Percentiles rank a stretch among this genome's conserved stretches.
Evolutionary conservation across 208 protist species (phyloP).

Genomic region (Leishmania major): DNA sequence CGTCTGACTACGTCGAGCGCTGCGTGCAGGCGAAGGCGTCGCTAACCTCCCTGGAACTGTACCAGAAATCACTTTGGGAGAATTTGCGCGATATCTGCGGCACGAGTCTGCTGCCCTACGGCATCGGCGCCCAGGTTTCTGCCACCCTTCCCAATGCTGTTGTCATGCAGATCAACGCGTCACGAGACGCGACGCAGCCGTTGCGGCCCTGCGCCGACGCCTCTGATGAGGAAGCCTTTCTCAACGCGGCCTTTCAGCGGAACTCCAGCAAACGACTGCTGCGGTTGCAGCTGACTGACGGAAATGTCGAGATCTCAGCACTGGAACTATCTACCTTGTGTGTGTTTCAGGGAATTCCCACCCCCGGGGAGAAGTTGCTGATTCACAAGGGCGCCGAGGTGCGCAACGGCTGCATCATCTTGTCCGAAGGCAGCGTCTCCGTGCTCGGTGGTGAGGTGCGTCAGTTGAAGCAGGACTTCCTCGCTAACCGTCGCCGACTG

Average conservation of each 20-base stretch:
- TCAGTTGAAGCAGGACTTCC: slow-evolving; percentile 75
- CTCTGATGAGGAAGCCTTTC: slow-evolving; percentile 52
- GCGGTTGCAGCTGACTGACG: slow-evolving; percentile 74
- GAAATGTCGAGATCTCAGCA: slow-evolving; percentile 65
- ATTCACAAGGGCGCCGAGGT: slow-evolving; percentile 67
- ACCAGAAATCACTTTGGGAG: slow-evolving; percentile 53
- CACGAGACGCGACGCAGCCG: slow-evolving; percentile 82
- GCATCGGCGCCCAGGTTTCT: slow-evolving; percentile 44
- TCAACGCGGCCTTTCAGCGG: slow-evolving; percentile 52
- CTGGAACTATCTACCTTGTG: slow-evolving; percentile 73
- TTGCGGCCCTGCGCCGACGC: slow-evolving; percentile 69
- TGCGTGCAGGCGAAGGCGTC: slow-evolving; percentile 16
- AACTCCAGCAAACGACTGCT: slow-evolving; percentile 60
- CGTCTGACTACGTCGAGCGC: slow-evolving; percentile 61
- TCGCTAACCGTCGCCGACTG: slow-evolving; percentile 46
- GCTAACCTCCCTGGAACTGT: slow-evolving; percentile 49
- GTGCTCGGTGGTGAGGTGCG: slow-evolving; percentile 71
- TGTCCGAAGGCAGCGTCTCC: slow-evolving; percentile 62
- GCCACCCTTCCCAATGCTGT: slow-evolving; percentile 46
- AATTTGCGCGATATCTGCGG: slow-evolving; percentile 70
- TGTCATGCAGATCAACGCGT: slow-evolving; percentile 75
- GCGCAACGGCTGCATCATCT: slow-evolving; percentile 72
- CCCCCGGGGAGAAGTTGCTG: slow-evolving; percentile 78
- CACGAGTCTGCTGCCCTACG: slow-evolving; percentile 55
- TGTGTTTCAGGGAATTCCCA: slow-evolving; percentile 63